These are phyloP conservation scores for Stephania japonica DNA, from an alignment of 164 flowering plant genomes.

Conservation along the genomic window DNA sequence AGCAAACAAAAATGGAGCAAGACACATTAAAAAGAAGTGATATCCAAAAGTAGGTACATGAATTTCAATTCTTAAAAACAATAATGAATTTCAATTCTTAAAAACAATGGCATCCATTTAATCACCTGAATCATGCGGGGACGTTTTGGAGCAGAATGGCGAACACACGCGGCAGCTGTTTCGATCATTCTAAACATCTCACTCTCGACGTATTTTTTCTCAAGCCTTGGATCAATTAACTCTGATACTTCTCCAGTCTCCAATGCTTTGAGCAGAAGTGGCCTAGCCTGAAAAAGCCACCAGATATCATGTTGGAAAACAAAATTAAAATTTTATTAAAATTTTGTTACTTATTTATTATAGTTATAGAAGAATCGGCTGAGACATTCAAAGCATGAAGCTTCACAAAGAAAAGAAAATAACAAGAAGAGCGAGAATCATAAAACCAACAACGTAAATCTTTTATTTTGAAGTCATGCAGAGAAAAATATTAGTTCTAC, in stretches of 20 bases:
- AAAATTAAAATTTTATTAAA: no score
- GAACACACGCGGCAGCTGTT: slow-evolving; percentile 65
- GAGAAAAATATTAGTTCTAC: neutral
- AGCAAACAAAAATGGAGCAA: neutral
- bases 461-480: neutral
- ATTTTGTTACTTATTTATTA: no score
- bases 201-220: slow-evolving; percentile 40
- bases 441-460: neutral
- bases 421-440: neutral
- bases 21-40: neutral
- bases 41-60: neutral
- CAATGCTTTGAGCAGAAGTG: slow-evolving; percentile 38
- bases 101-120: neutral
- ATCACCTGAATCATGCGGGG: slow-evolving; percentile 66
- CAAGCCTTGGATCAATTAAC: slow-evolving; percentile 52
- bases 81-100: neutral
- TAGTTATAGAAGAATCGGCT: neutral
- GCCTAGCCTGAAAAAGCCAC: slow-evolving; percentile 56
- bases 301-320: neutral
- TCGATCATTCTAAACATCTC: slow-evolving; percentile 61
- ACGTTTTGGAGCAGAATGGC: slow-evolving; percentile 63
- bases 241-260: slow-evolving; percentile 45
- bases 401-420: neutral
- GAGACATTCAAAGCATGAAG: neutral
- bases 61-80: neutral